Evolutionary conservation across 2,329 filamentous ascomycete genomes (phyloP).

Genomic region (Cladorrhinum sp.): DNA sequence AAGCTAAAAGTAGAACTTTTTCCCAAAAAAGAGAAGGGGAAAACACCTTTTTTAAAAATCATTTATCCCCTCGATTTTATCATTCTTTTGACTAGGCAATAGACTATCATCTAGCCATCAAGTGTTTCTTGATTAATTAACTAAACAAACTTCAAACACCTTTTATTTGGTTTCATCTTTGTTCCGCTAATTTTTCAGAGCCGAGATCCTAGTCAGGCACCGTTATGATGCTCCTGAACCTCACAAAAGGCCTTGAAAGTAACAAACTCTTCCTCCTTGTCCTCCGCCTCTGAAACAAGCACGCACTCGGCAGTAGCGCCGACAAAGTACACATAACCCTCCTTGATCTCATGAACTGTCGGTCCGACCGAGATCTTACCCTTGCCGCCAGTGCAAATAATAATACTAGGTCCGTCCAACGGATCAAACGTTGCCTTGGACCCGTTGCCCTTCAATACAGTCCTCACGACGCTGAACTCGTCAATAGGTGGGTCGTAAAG

Average conservation of each 20-base stretch:
- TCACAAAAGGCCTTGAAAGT: slow-evolving; percentile 96
- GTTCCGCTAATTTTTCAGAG: background rate
- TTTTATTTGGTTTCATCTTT: too few species aligned
- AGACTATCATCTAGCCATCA: too few species aligned
- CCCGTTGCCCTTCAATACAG: slow-evolving; percentile 65
- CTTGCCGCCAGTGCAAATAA: slow-evolving; percentile 82
- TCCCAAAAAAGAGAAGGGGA: too few species aligned
- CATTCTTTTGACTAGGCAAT: too few species aligned
- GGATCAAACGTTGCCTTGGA: slow-evolving; percentile 86
- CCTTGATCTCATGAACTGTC: slow-evolving; percentile 70
- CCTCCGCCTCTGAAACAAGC: slow-evolving; percentile 61
- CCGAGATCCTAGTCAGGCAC: slow-evolving; percentile 28
- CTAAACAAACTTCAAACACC: too few species aligned
- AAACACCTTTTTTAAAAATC: too few species aligned
- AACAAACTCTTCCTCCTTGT: slow-evolving; percentile 66
- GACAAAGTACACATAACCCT: slow-evolving; percentile 78
- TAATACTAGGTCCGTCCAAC: slow-evolving; percentile 82
- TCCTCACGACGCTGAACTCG: slow-evolving; percentile 87
- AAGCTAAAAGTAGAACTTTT: too few species aligned
- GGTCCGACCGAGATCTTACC: slow-evolving; percentile 83
- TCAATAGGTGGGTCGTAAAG: slow-evolving; percentile 96
- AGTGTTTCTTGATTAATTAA: too few species aligned
- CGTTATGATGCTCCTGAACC: slow-evolving; percentile 53
- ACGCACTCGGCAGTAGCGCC: slow-evolving; percentile 83
- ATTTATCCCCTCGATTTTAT: too few species aligned